These are phyloP conservation scores for Melastoma malabathricum DNA, from an alignment of 345 rosid genomes.

Conservation along the genomic window DNA sequence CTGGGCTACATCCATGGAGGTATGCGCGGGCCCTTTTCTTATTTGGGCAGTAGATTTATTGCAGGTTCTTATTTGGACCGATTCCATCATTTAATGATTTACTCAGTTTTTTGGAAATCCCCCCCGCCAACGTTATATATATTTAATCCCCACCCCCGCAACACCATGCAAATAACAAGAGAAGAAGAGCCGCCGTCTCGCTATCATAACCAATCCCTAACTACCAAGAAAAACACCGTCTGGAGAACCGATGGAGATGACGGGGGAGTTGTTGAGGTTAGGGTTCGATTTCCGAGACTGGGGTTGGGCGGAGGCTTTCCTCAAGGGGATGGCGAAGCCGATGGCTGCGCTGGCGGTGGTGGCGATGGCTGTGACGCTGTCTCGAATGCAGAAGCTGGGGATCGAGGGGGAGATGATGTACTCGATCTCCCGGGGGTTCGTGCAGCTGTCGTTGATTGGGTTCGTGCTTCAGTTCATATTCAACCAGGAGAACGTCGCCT, in stretches of 20 bases:
- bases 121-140: too few species aligned
- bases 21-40: too few species aligned
- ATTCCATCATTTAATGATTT: too few species aligned
- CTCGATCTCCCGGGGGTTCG: constrained; percentile 55
- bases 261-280: background rate
- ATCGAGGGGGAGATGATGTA: constrained; percentile 68
- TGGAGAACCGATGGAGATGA: background rate
- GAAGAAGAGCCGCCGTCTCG: too few species aligned
- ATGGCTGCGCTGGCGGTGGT: constrained; percentile 68
- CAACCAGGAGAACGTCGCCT: constrained; percentile 24
- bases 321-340: constrained; percentile 72
- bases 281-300: background rate
- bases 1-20: too few species aligned
- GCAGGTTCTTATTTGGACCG: too few species aligned
- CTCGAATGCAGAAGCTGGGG: constrained; percentile 49
- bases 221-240: too few species aligned
- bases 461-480: constrained; percentile 89
- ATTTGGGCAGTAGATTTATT: too few species aligned
- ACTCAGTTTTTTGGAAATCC: too few species aligned
- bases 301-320: constrained; percentile 42
- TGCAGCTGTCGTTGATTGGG: constrained; percentile 74
- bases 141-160: too few species aligned
- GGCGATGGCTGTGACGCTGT: constrained; percentile 48
- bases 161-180: too few species aligned
- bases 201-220: too few species aligned